These are phyloP conservation scores for Babjeviella inositovora DNA, from an alignment of 805 yeast genomes.

Conservation along the genomic window DNA sequence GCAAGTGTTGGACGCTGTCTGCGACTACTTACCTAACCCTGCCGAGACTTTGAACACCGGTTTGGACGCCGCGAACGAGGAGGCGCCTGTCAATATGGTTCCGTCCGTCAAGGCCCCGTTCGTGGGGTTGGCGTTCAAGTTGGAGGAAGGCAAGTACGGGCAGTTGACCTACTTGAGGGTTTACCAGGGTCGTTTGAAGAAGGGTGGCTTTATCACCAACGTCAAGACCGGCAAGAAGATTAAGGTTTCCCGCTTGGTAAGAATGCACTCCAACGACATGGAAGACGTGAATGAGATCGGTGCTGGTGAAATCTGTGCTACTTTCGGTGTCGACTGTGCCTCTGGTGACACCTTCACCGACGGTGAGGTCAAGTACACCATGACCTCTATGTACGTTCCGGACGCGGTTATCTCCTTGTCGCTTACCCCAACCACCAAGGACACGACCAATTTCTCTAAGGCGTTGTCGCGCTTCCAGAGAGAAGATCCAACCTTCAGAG, in stretches of 20 bases:
- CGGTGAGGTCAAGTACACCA: conserved; percentile 63
- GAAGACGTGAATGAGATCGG: conserved; percentile 93
- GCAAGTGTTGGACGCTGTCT: conserved; percentile 89
- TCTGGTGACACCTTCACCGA: conserved; percentile 97
- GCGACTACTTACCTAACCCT: conserved; percentile 92
- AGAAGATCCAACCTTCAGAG: conserved; percentile 98
- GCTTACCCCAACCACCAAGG: conserved; percentile 77
- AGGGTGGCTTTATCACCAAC: conserved; percentile 80
- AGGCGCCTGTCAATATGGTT: conserved; percentile 52
- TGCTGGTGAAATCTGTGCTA: conserved; percentile 98
- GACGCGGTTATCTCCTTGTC: conserved; percentile 96
- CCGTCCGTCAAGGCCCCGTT: conserved; percentile 70
- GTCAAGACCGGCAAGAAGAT: conserved; percentile 87
- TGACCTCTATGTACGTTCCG: conserved; percentile 98
- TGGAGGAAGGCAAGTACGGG: conserved; percentile 97
- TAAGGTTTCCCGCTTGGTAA: conserved; percentile 83
- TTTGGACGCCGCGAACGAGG: conserved; percentile 52
- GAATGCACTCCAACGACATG: conserved; percentile 99
- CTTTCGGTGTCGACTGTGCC: conserved; percentile 97
- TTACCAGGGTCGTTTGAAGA: conserved; percentile 87
- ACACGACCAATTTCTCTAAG: conserved; percentile 76
- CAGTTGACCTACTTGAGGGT: conserved; percentile 95
- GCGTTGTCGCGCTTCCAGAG: conserved; percentile 96
- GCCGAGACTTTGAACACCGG: conserved; percentile 86
- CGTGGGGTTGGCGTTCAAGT: conserved; percentile 95